Evolutionary conservation across 495 filamentous ascomycete genomes (phyloP).

Genomic region (Penicillium psychrofluorescens): DNA sequence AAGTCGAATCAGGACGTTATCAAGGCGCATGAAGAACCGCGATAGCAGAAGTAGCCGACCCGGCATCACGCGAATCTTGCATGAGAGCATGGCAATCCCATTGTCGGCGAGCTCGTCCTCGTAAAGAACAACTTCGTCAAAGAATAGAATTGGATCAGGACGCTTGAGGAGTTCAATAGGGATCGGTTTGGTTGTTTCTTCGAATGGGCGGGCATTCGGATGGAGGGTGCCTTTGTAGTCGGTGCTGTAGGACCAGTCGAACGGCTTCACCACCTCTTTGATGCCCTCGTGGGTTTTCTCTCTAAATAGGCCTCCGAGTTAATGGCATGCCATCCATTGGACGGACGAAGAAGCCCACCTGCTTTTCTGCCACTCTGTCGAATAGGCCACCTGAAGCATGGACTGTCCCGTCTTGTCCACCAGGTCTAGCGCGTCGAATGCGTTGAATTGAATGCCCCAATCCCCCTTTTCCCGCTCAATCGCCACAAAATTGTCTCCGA

Average conservation of each 20-base stretch:
- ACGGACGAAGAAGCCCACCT: conserved; percentile 34
- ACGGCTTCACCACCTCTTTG: conserved; percentile 87
- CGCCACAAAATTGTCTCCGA: conserved; percentile 81
- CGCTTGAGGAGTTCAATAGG: conserved; percentile 77
- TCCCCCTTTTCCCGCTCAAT: conserved; percentile 61
- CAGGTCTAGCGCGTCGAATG: conserved; percentile 75
- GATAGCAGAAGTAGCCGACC: conserved; percentile 73
- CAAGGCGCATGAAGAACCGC: conserved; percentile 89
- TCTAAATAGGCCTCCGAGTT: conserved; percentile 26
- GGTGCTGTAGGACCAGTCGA: conserved; percentile 96
- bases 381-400: conserved; percentile 92
- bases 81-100: conserved; percentile 78
- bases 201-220: conserved; percentile 32
- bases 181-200: conserved; percentile 52
- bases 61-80: conserved; percentile 90
- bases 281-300: conserved; percentile 83
- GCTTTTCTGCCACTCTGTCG: conserved; percentile 79
- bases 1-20: conserved; percentile 79
- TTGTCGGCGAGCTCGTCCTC: conserved; percentile 98
- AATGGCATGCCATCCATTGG: background rate
- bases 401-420: conserved; percentile 88
- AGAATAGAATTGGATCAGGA: conserved; percentile 89
- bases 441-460: conserved; percentile 75
- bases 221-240: conserved; percentile 64
- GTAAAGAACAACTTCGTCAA: conserved; percentile 90